Percentiles rank a stretch among this genome's conserved stretches.
These are phyloP conservation scores for Trichoderma sp. DNA, from an alignment of 2,329 filamentous ascomycete genomes.

Conservation along the genomic window DNA sequence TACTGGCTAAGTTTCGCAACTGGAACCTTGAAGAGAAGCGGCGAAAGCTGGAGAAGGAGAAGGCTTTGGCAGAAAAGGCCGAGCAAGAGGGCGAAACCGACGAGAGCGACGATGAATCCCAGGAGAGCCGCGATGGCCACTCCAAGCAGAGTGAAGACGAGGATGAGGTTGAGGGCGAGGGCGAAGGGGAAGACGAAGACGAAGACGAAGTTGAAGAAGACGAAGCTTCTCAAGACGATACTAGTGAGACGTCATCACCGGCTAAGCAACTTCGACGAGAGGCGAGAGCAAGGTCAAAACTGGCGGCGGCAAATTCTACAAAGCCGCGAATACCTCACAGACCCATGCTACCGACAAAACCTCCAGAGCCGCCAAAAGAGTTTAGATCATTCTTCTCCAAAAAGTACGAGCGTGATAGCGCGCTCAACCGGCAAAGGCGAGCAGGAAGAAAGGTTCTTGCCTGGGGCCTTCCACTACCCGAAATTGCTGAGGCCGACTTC, in stretches of 20 bases:
- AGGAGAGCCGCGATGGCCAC: slow-evolving; percentile 38
- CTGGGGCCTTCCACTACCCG: slow-evolving; percentile 80
- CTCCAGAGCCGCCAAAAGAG: slow-evolving; percentile 53
- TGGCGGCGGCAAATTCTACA: slow-evolving; percentile 41
- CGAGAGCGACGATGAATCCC: slow-evolving; percentile 26
- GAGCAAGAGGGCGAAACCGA: slow-evolving; percentile 44
- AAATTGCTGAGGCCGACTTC: slow-evolving; percentile 71
- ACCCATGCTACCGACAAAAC: slow-evolving; percentile 34
- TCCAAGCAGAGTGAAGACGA: slow-evolving; percentile 28
- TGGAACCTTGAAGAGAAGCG: slow-evolving; percentile 92
- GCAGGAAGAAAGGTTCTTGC: slow-evolving; percentile 71
- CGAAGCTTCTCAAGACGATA: slow-evolving; percentile 58
- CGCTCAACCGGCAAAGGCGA: slow-evolving; percentile 71
- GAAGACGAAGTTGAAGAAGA: slow-evolving; percentile 28
- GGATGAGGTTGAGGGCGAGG: slow-evolving; percentile 28
- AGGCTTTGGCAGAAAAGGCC: slow-evolving; percentile 41
- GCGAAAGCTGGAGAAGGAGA: slow-evolving; percentile 74
- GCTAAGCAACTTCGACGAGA: slow-evolving; percentile 77
- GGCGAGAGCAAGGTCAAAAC: slow-evolving; percentile 57
- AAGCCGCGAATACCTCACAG: slow-evolving; percentile 36
- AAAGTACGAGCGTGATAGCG: slow-evolving; percentile 75
- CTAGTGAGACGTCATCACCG: slow-evolving; percentile 43
- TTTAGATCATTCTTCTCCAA: slow-evolving; percentile 89
- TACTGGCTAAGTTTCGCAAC: slow-evolving; percentile 82
- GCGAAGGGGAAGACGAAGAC: slow-evolving; percentile 41